Percentiles rank a stretch among this genome's conserved stretches.
phyloP scores from a whole-genome alignment of 2,329 filamentous ascomycete genomes.

The Fusarium sp. region DNA sequence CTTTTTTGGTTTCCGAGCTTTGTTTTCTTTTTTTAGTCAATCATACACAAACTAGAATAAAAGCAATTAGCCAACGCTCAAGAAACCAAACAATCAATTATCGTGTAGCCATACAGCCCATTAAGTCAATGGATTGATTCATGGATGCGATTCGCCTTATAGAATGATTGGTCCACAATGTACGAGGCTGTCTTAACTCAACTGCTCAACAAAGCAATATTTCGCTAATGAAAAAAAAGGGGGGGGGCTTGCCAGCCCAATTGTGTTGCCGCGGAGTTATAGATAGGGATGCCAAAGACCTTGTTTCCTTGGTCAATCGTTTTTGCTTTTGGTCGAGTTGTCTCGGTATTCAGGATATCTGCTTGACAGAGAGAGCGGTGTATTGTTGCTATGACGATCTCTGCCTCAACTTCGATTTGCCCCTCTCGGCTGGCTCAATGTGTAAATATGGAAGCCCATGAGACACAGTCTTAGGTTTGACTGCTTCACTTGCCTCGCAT shows the following conservation, averaged over 20 bases:
- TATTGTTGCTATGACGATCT: slow-evolving; percentile 9
- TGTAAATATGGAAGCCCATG: background rate
- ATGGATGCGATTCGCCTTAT: slow-evolving; percentile 4
- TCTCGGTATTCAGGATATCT: background rate
- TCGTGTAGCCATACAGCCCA: background rate
- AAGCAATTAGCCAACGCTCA: background rate
- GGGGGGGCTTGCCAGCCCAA: background rate
- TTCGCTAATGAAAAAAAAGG: background rate
- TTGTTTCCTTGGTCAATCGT: background rate
- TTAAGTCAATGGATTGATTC: background rate
- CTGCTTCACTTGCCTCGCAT: background rate
- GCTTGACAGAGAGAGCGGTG: background rate
- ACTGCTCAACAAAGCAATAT: slow-evolving; percentile 15
- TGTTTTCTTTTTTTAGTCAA: background rate
- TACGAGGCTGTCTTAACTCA: background rate
- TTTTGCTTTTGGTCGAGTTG: slow-evolving; percentile 1
- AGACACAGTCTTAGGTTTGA: background rate
- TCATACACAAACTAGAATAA: background rate
- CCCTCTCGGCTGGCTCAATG: background rate
- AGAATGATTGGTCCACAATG: slow-evolving; percentile 17
- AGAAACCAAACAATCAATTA: background rate
- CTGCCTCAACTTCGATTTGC: background rate
- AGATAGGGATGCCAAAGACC: background rate
- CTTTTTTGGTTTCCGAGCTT: background rate
- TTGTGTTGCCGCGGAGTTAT: background rate